Percentiles rank a stretch among this genome's conserved stretches.
These are phyloP conservation scores for Candolleomyces eurysporus DNA, from an alignment of 768 basidiomycete species.

Conservation along the genomic window DNA sequence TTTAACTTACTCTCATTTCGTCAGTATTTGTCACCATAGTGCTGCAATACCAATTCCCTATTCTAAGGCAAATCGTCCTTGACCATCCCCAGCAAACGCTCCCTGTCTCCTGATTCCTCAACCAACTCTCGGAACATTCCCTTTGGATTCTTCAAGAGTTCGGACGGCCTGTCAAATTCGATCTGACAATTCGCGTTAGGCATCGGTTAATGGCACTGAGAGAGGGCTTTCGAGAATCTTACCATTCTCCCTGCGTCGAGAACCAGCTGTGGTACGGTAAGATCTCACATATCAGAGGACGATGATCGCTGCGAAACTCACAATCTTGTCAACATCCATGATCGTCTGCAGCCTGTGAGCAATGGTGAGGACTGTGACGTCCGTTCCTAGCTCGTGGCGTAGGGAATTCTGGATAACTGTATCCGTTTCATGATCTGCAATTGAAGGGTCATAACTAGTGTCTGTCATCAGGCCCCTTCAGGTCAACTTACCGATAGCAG, in stretches of 20 bases:
- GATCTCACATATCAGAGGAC: too few species aligned
- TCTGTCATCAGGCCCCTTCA: neutral
- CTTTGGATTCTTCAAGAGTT: constrained; percentile 50
- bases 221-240: neutral
- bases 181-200: constrained; percentile 23
- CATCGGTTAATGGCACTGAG: neutral
- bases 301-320: constrained; percentile 14
- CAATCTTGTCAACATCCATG: constrained; percentile 56
- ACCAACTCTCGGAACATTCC: constrained; percentile 55
- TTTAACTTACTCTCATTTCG: too few species aligned
- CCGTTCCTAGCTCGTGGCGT: constrained; percentile 56
- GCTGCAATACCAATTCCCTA: too few species aligned
- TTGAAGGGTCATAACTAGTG: neutral
- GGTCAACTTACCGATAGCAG: constrained; percentile 36
- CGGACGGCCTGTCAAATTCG: constrained; percentile 52
- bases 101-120: constrained; percentile 56
- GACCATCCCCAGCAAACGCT: constrained; percentile 44
- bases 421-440: constrained; percentile 54
- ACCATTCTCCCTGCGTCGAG: constrained; percentile 17
- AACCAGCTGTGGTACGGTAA: constrained; percentile 11
- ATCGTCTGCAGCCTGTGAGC: constrained; percentile 68
- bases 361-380: constrained; percentile 59
- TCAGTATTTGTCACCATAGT: too few species aligned
- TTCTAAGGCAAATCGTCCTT: too few species aligned
- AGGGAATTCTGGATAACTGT: constrained; percentile 67